Conservation (phyloP, 495 filamentous ascomycete species). For the Entonaema liquescens region DNA sequence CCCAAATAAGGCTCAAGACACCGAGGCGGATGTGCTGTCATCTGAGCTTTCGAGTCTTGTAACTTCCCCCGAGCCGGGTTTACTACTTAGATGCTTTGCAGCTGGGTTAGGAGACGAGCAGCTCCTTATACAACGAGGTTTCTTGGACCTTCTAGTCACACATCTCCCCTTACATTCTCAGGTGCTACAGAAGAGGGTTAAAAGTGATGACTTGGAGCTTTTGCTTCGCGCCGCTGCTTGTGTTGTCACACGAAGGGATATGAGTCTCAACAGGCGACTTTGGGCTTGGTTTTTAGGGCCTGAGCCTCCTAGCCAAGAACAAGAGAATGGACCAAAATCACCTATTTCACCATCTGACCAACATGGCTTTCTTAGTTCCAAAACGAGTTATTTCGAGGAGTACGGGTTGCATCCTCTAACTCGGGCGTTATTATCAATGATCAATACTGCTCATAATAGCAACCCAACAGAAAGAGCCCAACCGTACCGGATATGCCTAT, state of each 20-base stretch:
- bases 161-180: constrained; percentile 89
- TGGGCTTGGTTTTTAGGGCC: constrained; percentile 98
- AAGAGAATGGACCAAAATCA: constrained; percentile 57
- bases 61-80: constrained; percentile 88
- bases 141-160: constrained; percentile 89
- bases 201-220: constrained; percentile 76
- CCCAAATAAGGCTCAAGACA: constrained; percentile 29
- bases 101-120: constrained; percentile 90
- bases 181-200: constrained; percentile 77
- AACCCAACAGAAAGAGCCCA: constrained; percentile 76
- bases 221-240: constrained; percentile 82
- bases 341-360: constrained; percentile 56
- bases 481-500: constrained; percentile 90
- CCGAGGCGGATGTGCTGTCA: constrained; percentile 40
- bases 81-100: constrained; percentile 89
- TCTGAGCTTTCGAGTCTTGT: constrained; percentile 71
- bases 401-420: constrained; percentile 79
- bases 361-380: constrained; percentile 52
- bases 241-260: constrained; percentile 87
- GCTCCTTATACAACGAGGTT: constrained; percentile 90
- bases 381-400: constrained; percentile 79
- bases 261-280: constrained; percentile 92
- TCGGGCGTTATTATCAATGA: constrained; percentile 78
- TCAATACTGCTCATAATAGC: constrained; percentile 61
- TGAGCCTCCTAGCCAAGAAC: constrained; percentile 64